Evolutionary conservation across 2,329 filamentous ascomycete genomes (phyloP).

Genomic region (Stachybotrys chartarum): DNA sequence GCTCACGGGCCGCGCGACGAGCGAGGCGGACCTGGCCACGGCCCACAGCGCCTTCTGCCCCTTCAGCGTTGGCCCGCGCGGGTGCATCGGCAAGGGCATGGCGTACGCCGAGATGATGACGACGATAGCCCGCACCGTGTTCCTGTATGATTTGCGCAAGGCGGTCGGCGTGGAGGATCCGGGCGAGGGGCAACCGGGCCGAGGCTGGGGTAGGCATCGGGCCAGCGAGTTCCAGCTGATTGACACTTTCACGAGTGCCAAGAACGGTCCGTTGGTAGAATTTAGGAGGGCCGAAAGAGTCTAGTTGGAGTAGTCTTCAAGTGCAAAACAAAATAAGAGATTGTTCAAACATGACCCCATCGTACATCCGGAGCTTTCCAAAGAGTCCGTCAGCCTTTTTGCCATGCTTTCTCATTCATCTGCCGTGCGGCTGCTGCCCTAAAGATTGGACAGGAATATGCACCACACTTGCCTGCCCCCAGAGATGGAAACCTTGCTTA

Average conservation of each 20-base stretch:
- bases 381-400: too few relatives aligned
- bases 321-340: not conserved
- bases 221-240: conserved; percentile 59
- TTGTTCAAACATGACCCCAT: too few relatives aligned
- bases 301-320: not conserved
- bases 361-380: too few relatives aligned
- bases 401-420: too few relatives aligned
- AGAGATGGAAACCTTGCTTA: too few relatives aligned
- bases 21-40: conserved; percentile 41
- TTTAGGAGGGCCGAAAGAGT: conserved; percentile 32
- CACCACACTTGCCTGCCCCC: too few relatives aligned
- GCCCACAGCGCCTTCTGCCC: conserved; percentile 68
- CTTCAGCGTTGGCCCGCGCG: conserved; percentile 62
- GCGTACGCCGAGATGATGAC: conserved; percentile 62
- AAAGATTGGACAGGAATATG: too few relatives aligned
- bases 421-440: too few relatives aligned
- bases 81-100: conserved; percentile 65
- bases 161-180: conserved; percentile 41
- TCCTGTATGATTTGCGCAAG: conserved; percentile 51
- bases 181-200: conserved; percentile 40
- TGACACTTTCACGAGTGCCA: conserved; percentile 68
- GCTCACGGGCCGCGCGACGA: conserved; percentile 28
- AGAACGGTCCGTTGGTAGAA: conserved; percentile 64
- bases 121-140: conserved; percentile 54
- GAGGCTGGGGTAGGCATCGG: conserved; percentile 49